phyloP scores from a whole-genome alignment of 2,329 filamentous ascomycete species.

The Aspergillus quadricinctus region DNA sequence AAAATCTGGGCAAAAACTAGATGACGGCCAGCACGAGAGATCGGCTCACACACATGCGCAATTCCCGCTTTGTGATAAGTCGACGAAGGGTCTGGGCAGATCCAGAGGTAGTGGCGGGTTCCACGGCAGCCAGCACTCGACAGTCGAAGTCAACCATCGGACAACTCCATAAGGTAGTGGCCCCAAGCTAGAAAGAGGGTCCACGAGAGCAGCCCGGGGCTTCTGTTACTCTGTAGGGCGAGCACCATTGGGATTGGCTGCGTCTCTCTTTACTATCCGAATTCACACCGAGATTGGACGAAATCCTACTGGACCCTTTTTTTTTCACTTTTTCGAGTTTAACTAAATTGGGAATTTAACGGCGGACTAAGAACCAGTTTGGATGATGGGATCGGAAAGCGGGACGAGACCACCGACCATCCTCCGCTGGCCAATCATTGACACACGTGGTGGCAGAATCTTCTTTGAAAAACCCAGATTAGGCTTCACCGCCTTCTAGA shows the following conservation, averaged over 20 bases:
- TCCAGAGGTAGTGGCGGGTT: slow-evolving; percentile 10
- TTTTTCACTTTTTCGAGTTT: background rate
- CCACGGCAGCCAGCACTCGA: slow-evolving; percentile 4
- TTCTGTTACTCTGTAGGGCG: background rate
- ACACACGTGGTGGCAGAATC: slow-evolving; percentile 32
- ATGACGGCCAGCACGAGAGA: slow-evolving; percentile 11
- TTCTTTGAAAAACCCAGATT: slow-evolving; percentile 1
- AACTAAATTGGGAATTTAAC: slow-evolving; percentile 1
- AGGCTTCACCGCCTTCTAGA: slow-evolving; percentile 15
- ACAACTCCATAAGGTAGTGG: slow-evolving; percentile 3
- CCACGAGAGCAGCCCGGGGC: background rate
- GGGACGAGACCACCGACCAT: slow-evolving; percentile 5
- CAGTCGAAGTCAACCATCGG: slow-evolving; percentile 1
- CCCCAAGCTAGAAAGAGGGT: slow-evolving; percentile 6
- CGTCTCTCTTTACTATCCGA: background rate
- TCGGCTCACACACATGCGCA: slow-evolving; percentile 17
- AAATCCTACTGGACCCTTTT: background rate
- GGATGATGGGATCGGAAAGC: slow-evolving; percentile 5
- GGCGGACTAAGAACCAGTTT: slow-evolving; percentile 10
- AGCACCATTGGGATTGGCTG: background rate
- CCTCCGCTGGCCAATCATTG: slow-evolving; percentile 23
- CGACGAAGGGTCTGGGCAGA: slow-evolving; percentile 11
- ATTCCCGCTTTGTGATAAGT: slow-evolving; percentile 18
- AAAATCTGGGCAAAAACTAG: slow-evolving; percentile 14
- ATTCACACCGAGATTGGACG: background rate